A percentile compares a stretch with the other conserved stretches of the same genome.
Evolutionary conservation across 116 monocot genomes (phyloP).

Genomic region (Dioscorea cayenensis): DNA sequence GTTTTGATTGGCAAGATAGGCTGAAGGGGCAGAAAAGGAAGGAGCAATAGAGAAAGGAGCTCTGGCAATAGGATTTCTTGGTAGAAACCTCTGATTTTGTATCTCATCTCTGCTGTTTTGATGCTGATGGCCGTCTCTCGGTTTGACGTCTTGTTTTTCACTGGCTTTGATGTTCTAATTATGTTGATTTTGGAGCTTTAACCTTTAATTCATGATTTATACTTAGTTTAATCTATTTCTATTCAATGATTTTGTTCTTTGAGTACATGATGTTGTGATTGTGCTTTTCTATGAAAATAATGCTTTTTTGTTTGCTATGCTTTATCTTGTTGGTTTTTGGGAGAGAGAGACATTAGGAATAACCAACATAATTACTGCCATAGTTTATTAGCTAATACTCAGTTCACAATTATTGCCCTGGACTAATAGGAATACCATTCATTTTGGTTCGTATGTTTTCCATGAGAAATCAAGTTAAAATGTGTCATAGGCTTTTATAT

Average conservation of each 20-base stretch:
- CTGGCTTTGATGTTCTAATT: no score
- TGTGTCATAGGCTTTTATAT: not conserved
- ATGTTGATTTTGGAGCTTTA: no score
- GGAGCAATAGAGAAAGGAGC: not conserved
- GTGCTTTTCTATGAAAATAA: no score
- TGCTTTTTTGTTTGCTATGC: no score
- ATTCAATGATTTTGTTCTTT: no score
- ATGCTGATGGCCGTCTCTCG: conserved; percentile 29
- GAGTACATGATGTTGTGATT: no score
- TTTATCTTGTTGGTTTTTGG: no score
- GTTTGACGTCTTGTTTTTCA: conserved; percentile 9
- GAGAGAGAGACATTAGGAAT: no score
- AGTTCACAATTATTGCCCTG: no score
- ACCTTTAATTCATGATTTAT: not conserved
- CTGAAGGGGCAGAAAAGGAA: conserved; percentile 4
- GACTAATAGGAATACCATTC: not conserved
- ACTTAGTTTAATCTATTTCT: not conserved
- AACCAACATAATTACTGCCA: no score
- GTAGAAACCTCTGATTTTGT: conserved; percentile 38
- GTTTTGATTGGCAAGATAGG: conserved; percentile 5
- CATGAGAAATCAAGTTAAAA: no score
- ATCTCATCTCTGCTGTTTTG: conserved; percentile 34
- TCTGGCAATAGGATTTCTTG: conserved; percentile 30
- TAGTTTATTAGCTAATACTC: no score
- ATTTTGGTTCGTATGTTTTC: not conserved